These are phyloP conservation scores for Primulina tabacum DNA, from an alignment of 257 asterid genomes.

Conservation along the genomic window DNA sequence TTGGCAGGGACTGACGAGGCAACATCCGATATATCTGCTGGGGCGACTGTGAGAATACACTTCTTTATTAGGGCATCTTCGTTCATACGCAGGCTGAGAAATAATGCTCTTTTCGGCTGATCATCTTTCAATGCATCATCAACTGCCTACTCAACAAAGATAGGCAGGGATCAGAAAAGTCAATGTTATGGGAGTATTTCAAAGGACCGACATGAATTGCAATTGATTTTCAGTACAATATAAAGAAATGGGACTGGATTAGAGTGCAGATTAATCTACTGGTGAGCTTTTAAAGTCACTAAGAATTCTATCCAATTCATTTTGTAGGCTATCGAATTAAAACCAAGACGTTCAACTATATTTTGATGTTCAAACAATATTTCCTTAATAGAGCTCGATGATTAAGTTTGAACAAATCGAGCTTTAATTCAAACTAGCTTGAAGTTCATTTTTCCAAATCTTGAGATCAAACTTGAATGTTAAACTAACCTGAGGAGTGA, in stretches of 20 bases:
- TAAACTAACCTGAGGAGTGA: slow-evolving; percentile 83
- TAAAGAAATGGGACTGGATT: background rate
- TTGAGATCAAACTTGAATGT: background rate
- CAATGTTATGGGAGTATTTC: background rate
- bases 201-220: background rate
- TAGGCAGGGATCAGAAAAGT: slow-evolving; percentile 19
- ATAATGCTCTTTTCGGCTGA: slow-evolving; percentile 69
- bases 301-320: background rate
- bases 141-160: slow-evolving; percentile 57
- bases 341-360: background rate
- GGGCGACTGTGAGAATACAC: slow-evolving; percentile 63
- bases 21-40: slow-evolving; percentile 76
- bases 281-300: background rate
- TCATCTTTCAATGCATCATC: slow-evolving; percentile 69
- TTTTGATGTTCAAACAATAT: background rate
- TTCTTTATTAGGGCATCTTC: slow-evolving; percentile 83
- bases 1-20: slow-evolving; percentile 75
- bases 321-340: background rate
- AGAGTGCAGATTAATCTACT: background rate
- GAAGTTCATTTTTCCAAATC: background rate
- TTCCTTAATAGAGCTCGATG: background rate
- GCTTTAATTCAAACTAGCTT: background rate
- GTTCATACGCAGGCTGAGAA: slow-evolving; percentile 87
- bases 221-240: background rate
- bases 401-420: background rate